phyloP scores from a whole-genome alignment of 257 asterid genomes.

The Petunia axillaris region DNA sequence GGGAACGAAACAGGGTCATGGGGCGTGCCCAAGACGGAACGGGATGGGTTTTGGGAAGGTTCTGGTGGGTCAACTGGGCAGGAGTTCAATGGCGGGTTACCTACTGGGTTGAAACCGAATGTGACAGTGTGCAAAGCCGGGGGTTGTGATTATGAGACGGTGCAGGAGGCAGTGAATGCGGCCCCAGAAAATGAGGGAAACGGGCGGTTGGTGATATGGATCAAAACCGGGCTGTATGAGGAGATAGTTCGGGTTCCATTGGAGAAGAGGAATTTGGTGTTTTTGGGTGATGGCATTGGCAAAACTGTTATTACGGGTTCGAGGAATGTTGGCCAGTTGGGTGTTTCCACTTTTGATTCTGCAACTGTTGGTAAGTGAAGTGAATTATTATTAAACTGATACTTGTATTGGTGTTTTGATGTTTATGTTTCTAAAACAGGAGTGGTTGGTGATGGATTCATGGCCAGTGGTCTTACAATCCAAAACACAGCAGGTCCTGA shows the following conservation, averaged over 20 bases:
- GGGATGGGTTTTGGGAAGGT: constrained; percentile 50
- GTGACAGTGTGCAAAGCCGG: constrained; percentile 47
- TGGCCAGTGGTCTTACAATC: constrained; percentile 43
- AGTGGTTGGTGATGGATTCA: constrained; percentile 48
- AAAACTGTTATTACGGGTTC: constrained; percentile 36
- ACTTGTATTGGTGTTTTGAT: too few relatives aligned
- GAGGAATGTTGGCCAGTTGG: constrained; percentile 38
- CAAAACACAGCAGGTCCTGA: constrained; percentile 39
- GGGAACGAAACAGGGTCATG: constrained; percentile 37
- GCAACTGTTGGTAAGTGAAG: constrained; percentile 42
- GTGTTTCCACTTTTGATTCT: constrained; percentile 39
- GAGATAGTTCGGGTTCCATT: constrained; percentile 40
- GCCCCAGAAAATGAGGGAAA: constrained; percentile 32
- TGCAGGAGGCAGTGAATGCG: constrained; percentile 52
- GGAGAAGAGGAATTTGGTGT: constrained; percentile 38
- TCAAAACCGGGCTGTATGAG: constrained; percentile 37
- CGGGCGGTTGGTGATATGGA: constrained; percentile 37
- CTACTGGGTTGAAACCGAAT: constrained; percentile 36
- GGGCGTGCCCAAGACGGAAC: constrained; percentile 44
- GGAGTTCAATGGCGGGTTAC: constrained; percentile 34
- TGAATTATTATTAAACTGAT: not conserved
- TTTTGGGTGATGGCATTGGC: constrained; percentile 49
- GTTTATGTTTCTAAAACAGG: constrained; percentile 12
- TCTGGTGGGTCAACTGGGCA: constrained; percentile 24
- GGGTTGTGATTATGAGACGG: constrained; percentile 34